Conservation (phyloP, 208 protist species). For the Porcisia hertigi region DNA sequence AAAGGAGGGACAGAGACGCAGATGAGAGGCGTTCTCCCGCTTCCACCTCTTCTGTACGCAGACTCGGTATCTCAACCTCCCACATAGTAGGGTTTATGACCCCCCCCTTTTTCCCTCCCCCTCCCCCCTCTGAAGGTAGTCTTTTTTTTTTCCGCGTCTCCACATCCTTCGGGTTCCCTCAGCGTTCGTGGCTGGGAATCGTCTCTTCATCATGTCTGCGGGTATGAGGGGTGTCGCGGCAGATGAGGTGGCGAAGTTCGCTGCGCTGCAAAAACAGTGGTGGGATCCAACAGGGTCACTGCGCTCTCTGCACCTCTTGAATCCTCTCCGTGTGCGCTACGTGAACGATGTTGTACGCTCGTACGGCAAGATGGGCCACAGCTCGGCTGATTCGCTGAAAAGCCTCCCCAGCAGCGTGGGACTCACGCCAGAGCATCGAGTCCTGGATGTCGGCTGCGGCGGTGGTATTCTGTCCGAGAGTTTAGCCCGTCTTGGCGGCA, state of each 20-base stretch:
- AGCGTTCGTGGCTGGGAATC: background rate
- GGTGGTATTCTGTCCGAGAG: constrained; percentile 91
- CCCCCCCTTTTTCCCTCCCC: too few relatives aligned
- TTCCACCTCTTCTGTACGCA: background rate
- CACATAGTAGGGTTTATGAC: too few relatives aligned
- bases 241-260: constrained; percentile 83
- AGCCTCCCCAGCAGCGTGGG: constrained; percentile 19
- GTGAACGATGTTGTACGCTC: constrained; percentile 53
- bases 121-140: too few relatives aligned
- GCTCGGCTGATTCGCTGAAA: constrained; percentile 8
- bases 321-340: constrained; percentile 89
- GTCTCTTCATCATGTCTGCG: constrained; percentile 2
- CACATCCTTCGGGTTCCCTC: background rate
- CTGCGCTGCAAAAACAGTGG: constrained; percentile 76
- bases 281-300: constrained; percentile 87
- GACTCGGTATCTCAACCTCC: background rate
- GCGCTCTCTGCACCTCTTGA: constrained; percentile 91
- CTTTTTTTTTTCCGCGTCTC: too few relatives aligned
- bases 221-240: constrained; percentile 43
- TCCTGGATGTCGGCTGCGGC: constrained; percentile 94
- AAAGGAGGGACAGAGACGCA: background rate
- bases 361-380: constrained; percentile 34
- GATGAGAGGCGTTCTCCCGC: background rate
- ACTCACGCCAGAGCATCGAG: constrained; percentile 19
- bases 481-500: constrained; percentile 83